Percentiles rank a stretch among this genome's conserved stretches.
These are phyloP conservation scores for Fusarium redolens DNA, from an alignment of 2,329 filamentous ascomycete genomes.

Conservation along the genomic window DNA sequence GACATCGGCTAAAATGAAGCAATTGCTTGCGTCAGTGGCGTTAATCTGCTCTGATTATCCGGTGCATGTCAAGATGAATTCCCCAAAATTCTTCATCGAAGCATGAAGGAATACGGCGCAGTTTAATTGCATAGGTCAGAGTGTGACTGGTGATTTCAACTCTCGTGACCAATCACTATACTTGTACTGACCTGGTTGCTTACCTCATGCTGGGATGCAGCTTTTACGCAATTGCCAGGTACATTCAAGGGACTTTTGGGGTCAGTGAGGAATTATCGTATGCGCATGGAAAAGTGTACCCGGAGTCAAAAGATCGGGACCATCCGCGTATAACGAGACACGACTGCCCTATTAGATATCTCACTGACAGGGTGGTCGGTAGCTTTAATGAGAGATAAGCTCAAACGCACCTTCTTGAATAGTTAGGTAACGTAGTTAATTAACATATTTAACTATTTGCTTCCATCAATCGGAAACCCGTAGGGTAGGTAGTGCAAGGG, in stretches of 20 bases:
- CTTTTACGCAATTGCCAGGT: not conserved
- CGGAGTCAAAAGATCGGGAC: not conserved
- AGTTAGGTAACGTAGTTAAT: not conserved
- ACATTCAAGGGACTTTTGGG: slow-evolving; percentile 1
- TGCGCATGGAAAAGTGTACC: not conserved
- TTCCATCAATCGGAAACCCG: not conserved
- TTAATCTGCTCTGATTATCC: slow-evolving; percentile 6
- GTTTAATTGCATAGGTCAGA: slow-evolving; percentile 2
- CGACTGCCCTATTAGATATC: not conserved
- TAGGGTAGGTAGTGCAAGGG: not conserved
- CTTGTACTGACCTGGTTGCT: not conserved
- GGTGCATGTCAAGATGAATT: slow-evolving; percentile 6
- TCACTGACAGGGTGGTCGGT: not conserved
- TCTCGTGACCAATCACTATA: not conserved
- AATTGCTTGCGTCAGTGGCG: slow-evolving; percentile 24
- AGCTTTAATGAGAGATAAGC: not conserved
- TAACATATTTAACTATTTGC: not conserved
- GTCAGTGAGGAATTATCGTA: not conserved
- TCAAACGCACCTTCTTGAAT: not conserved
- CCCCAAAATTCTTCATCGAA: not conserved
- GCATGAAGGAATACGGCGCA: not conserved
- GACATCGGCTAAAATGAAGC: slow-evolving; percentile 23
- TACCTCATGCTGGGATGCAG: not conserved
- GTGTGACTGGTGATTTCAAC: not conserved
- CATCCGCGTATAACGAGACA: not conserved